Base-by-base conservation (phyloP, 2,329 filamentous ascomycete species). In the Colletotrichum karsti region DNA sequence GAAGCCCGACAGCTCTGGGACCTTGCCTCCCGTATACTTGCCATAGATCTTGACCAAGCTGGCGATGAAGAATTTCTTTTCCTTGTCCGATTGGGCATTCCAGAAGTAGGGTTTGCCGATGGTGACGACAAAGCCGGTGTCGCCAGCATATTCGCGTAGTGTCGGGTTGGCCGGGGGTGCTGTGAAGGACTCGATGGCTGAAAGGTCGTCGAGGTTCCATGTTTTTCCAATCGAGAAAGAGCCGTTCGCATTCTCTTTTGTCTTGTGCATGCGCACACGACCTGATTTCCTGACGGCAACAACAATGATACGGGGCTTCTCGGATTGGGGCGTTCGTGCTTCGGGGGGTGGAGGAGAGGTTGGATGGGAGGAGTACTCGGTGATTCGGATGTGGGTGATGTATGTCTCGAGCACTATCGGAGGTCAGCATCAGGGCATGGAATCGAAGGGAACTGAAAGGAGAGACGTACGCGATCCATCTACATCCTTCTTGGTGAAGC, bases 41-140 rank as follows among this genome's bases (percentile, higher is more conserved):
- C 91, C 91, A 78, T 93, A 99, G 72, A 99, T 98, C 80, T 98
- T 99, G 76, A 98, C 90, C 73, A 98, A 82, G 79, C 95, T 98
- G 35, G 93, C 94, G 75, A 99, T 96, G 80, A 99, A 99, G 82
- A 98, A 98, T 77, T 97, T 95, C 85, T 98, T 98, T 81, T 99
- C 96, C 82, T 98, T 98, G 59, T 93, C 88, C 1, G 93, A 96
- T 71, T 94, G 91, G 35, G 96, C 94, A 79, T 97, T 90, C 96
- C 96, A 99, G 79, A 96, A 99, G 81, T 99, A 99, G 0, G 94
- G 93, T 79, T 99, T 99, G 26, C 92, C 92, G 28, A 99, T 88
- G 2, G 91, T 96, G 56, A 98, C 93, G 26, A 92, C 85, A 76
- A 99, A 98, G 15, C 96, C 96, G 48, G 90, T 89, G 64, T 91